phyloP scores from a whole-genome alignment of 805 yeast species.

The Groenewaldozyma tartarivorans region DNA sequence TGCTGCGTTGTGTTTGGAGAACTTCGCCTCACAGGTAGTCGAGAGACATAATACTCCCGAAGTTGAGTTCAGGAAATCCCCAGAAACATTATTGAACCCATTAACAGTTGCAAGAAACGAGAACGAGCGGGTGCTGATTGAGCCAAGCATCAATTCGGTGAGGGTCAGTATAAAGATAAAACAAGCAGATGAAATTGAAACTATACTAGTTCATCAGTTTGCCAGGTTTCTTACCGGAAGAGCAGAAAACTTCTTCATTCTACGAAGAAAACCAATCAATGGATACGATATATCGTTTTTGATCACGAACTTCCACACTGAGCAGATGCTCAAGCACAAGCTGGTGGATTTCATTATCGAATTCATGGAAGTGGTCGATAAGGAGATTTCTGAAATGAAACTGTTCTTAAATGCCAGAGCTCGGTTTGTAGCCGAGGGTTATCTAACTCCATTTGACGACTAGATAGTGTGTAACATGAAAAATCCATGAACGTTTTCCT shows the following conservation, averaged over 20 bases:
- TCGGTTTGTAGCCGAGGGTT: constrained; percentile 94
- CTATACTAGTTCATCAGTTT: constrained; percentile 86
- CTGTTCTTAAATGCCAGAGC: constrained; percentile 95
- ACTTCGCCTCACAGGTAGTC: constrained; percentile 88
- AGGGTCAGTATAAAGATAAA: constrained; percentile 87
- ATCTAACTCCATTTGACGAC: constrained; percentile 78
- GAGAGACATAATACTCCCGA: constrained; percentile 98
- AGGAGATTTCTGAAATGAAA: constrained; percentile 97
- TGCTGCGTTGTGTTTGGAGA: constrained; percentile 86
- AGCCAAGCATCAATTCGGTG: constrained; percentile 86
- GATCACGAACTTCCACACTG: constrained; percentile 90
- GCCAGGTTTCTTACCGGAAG: constrained; percentile 88
- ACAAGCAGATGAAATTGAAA: constrained; percentile 96
- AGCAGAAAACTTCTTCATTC: constrained; percentile 87
- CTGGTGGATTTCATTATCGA: constrained; percentile 94
- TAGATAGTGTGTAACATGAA: background rate
- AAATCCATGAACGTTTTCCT: no score
- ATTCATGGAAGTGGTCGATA: constrained; percentile 98
- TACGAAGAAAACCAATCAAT: constrained; percentile 82
- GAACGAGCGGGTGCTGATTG: constrained; percentile 84
- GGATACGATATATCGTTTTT: constrained; percentile 87
- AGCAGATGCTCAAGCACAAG: constrained; percentile 89
- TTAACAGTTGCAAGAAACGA: constrained; percentile 89
- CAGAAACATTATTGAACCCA: constrained; percentile 79
- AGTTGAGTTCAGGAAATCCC: constrained; percentile 75